These are phyloP conservation scores for Excoecaria agallocha DNA, from an alignment of 345 rosid species.

Conservation along the genomic window DNA sequence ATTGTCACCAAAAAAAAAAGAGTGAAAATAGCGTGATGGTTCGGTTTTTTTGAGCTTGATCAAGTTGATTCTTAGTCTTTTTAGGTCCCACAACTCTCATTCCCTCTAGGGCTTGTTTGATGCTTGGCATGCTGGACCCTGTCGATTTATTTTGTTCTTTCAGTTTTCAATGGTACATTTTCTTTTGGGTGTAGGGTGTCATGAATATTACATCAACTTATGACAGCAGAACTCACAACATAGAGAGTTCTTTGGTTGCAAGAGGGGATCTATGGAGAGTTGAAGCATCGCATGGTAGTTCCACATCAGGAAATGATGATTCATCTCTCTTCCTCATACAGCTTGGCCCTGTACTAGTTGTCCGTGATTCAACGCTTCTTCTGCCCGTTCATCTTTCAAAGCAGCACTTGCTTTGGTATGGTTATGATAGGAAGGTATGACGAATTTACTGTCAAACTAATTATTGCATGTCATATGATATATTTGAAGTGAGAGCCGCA, in stretches of 20 bases:
- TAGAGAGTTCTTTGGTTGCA: constrained; percentile 78
- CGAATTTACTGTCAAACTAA: background rate
- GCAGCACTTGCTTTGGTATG: constrained; percentile 98
- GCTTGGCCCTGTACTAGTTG: constrained; percentile 88
- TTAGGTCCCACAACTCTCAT: background rate
- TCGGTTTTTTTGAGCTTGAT: background rate
- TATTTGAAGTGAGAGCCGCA: background rate
- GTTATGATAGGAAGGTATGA: constrained; percentile 92
- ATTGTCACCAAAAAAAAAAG: background rate
- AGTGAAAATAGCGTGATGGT: background rate
- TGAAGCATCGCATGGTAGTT: constrained; percentile 71
- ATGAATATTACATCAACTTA: constrained; percentile 74
- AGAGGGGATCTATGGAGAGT: constrained; percentile 96
- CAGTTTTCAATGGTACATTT: constrained; percentile 7
- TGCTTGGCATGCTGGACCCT: background rate
- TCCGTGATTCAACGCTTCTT: constrained; percentile 86
- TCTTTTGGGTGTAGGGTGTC: constrained; percentile 50
- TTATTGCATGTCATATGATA: background rate
- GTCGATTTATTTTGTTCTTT: background rate
- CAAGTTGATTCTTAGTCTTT: background rate
- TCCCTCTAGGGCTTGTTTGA: background rate
- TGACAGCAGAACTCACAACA: constrained; percentile 65
- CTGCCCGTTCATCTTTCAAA: constrained; percentile 88
- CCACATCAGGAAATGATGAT: constrained; percentile 60
- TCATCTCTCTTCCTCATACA: constrained; percentile 87